Conservation (phyloP, 1,284 basidiomycete species). For the Quambalaria eucalypti region DNA sequence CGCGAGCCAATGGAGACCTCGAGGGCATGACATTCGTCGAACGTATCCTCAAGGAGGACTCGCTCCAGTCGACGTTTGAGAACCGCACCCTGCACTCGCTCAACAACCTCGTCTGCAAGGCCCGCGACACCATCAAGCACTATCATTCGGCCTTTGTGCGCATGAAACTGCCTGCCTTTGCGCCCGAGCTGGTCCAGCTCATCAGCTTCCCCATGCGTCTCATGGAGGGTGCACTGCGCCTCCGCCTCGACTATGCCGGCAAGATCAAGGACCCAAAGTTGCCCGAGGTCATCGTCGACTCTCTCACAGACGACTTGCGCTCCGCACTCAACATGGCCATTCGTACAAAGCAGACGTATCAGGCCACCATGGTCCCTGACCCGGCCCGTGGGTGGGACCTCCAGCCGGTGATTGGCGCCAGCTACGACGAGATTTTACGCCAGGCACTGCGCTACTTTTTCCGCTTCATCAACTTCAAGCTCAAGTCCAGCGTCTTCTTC, state of each 20-base stretch:
- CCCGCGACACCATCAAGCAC: conserved; percentile 77
- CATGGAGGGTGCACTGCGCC: conserved; percentile 78
- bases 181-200: conserved; percentile 80
- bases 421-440: conserved; percentile 81
- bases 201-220: conserved; percentile 92
- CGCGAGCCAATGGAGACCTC: conserved; percentile 6
- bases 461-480: conserved; percentile 84
- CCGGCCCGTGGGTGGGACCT: conserved; percentile 78
- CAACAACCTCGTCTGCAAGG: conserved; percentile 72
- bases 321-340: conserved; percentile 86
- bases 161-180: conserved; percentile 87
- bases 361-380: conserved; percentile 74
- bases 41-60: conserved; percentile 88
- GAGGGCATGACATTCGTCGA: conserved; percentile 64
- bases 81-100: conserved; percentile 82
- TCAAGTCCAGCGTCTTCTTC: conserved; percentile 92
- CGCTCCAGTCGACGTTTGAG: conserved; percentile 85
- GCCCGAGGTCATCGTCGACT: conserved; percentile 78
- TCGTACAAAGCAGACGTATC: conserved; percentile 86
- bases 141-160: conserved; percentile 64
- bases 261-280: conserved; percentile 75
- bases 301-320: conserved; percentile 87
- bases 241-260: conserved; percentile 80
- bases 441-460: conserved; percentile 86
- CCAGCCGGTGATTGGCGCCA: conserved; percentile 73